These are phyloP conservation scores for Rutstroemia sp. DNA, from an alignment of 2,329 filamentous ascomycete species.

Conservation along the genomic window DNA sequence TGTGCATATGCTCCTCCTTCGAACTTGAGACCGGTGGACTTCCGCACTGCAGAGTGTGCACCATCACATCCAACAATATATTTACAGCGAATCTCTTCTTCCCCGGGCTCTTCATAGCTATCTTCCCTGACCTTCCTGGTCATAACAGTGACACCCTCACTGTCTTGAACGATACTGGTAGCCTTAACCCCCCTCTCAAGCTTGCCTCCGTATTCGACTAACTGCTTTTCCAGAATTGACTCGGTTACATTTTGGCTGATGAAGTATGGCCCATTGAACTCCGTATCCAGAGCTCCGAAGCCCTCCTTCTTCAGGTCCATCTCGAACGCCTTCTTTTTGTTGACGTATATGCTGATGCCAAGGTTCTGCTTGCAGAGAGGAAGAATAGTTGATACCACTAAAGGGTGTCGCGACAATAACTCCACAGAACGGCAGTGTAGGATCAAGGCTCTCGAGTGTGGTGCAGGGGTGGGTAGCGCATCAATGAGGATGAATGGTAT, in stretches of 20 bases:
- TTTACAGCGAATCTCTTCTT: slow-evolving; percentile 28
- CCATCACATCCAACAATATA: slow-evolving; percentile 48
- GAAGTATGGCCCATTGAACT: slow-evolving; percentile 28
- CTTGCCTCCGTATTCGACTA: slow-evolving; percentile 21
- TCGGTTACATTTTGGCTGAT: slow-evolving; percentile 33
- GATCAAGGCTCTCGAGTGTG: slow-evolving; percentile 36
- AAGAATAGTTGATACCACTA: slow-evolving; percentile 32
- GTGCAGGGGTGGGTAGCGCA: slow-evolving; percentile 27
- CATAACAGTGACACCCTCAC: slow-evolving; percentile 24
- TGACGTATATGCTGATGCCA: slow-evolving; percentile 34
- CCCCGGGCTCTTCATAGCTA: slow-evolving; percentile 17
- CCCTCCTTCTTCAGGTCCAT: slow-evolving; percentile 27
- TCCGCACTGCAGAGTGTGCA: slow-evolving; percentile 41
- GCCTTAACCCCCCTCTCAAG: slow-evolving; percentile 29
- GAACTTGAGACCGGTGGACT: slow-evolving; percentile 32
- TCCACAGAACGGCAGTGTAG: slow-evolving; percentile 44
- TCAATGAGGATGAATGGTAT: slow-evolving; percentile 35
- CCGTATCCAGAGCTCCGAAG: slow-evolving; percentile 23
- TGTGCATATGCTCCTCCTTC: slow-evolving; percentile 37
- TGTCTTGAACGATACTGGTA: slow-evolving; percentile 27
- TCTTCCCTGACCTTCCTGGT: slow-evolving; percentile 16
- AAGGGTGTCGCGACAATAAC: slow-evolving; percentile 39
- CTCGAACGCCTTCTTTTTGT: slow-evolving; percentile 27
- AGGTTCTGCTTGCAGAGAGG: slow-evolving; percentile 31
- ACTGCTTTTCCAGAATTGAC: slow-evolving; percentile 25